Conservation (phyloP, 2,329 filamentous ascomycete species). For the Esteya vermicola region DNA sequence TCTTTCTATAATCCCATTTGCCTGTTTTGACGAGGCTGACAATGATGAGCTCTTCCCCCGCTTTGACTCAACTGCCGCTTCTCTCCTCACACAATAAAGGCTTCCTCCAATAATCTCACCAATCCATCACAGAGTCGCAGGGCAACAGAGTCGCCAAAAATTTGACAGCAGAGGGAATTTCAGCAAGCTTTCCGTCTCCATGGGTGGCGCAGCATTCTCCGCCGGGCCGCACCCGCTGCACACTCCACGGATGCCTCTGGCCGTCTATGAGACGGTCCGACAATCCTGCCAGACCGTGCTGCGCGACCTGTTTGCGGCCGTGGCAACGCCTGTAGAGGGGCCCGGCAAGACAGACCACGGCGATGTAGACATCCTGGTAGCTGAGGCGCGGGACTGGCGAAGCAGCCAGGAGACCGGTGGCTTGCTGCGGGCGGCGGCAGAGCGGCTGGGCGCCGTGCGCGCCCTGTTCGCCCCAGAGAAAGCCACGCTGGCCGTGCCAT, state of each 20-base stretch:
- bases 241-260: constrained; percentile 51
- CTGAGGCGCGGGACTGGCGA: neutral
- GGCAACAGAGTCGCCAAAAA: no score
- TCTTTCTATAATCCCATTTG: no score
- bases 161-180: no score
- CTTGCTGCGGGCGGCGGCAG: neutral
- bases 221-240: constrained; percentile 28
- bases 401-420: neutral
- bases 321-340: constrained; percentile 50
- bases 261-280: constrained; percentile 40
- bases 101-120: no score
- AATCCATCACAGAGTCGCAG: no score
- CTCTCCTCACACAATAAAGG: no score
- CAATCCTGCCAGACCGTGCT: constrained; percentile 30
- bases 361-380: constrained; percentile 54
- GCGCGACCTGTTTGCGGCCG: constrained; percentile 33
- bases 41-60: no score
- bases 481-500: constrained; percentile 40
- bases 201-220: constrained; percentile 54
- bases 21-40: no score
- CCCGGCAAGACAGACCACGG: constrained; percentile 55
- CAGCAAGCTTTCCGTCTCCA: no score
- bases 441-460: constrained; percentile 28
- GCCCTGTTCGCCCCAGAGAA: constrained; percentile 16
- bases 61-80: no score